Base-by-base conservation (phyloP, 2,329 filamentous ascomycete species). In the Hypoxylon sp. region DNA sequence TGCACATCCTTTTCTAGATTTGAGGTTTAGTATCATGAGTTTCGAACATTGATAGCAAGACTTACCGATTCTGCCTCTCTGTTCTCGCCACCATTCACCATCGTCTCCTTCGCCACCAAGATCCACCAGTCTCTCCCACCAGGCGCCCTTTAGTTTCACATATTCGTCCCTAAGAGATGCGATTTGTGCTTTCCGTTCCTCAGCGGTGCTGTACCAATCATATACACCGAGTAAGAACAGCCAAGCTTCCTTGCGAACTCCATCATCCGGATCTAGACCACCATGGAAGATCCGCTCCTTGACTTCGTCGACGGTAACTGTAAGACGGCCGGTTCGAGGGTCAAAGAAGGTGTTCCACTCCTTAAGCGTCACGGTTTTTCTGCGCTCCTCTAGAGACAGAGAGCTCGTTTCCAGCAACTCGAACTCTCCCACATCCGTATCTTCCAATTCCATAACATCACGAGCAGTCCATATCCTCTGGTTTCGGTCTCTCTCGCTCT, bases 231-330 rank as follows among this genome's bases (percentile, higher is more conserved):
- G 85, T 14, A 99, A 80, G 79, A 97, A 99, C 0, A 97, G 84
- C 96, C 96, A 99, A 0, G 95, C 96, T 78, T 98, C 94, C 79
- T 98, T 98, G 50, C 96, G 86, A 3, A 97, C 94, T 0, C 94
- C 94, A 73, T 98, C 95, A 14, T 97, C 91, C 0, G 92, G 82
- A 75, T 97, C 90, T 0, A 99, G 83, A 0, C 96, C 96, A 27
- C 96, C 96, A 75, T 98, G 96, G 77, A 98, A 99, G 60, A 99
- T 88, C n/a, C 96, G 88, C 76, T 98, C 95, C 78, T 98, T 99
- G 69, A 97, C 94, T 77, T 99, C 96, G 71, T 97, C 93, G 2
- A 90, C 84, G 0, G 94, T 98, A 47, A 97, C 82, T 2, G 91
- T 87, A 2, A 99, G 80, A 45, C 89, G 85, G 0, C 96, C 96